Percentiles rank a stretch among this genome's conserved stretches.
These are phyloP conservation scores for Aegilops bicornis DNA, from an alignment of 176 grass and related monocot genomes.

Conservation along the genomic window DNA sequence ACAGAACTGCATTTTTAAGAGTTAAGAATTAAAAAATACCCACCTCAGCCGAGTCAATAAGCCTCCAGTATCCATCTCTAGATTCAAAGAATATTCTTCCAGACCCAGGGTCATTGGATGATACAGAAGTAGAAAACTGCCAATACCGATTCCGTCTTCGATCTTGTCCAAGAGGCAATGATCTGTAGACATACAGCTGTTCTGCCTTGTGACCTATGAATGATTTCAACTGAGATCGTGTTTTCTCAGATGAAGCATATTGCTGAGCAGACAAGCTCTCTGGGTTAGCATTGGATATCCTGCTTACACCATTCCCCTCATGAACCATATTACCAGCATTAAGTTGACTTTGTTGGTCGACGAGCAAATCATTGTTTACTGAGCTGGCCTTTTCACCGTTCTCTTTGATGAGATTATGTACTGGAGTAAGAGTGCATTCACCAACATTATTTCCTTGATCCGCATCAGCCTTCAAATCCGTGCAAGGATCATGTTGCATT, in stretches of 20 bases:
- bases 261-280: constrained; percentile 62
- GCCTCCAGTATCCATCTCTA: constrained; percentile 72
- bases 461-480: constrained; percentile 36
- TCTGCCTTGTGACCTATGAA: constrained; percentile 86
- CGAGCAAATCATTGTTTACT: constrained; percentile 36
- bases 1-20: neutral
- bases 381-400: constrained; percentile 40
- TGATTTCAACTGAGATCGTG: constrained; percentile 78
- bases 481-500: constrained; percentile 48
- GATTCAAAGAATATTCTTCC: constrained; percentile 95
- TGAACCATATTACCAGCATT: constrained; percentile 36
- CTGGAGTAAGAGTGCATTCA: constrained; percentile 34
- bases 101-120: constrained; percentile 87
- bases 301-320: constrained; percentile 53
- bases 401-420: constrained; percentile 28
- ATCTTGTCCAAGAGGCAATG: constrained; percentile 92
- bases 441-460: constrained; percentile 49
- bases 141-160: constrained; percentile 92
- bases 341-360: constrained; percentile 43
- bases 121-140: constrained; percentile 83
- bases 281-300: constrained; percentile 40
- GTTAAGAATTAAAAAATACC: constrained; percentile 22
- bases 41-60: constrained; percentile 92
- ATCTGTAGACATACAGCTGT: constrained; percentile 83
- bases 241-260: constrained; percentile 81